phyloP scores from a whole-genome alignment of 768 basidiomycete genomes.

The Clitopilus passeckerianus region DNA sequence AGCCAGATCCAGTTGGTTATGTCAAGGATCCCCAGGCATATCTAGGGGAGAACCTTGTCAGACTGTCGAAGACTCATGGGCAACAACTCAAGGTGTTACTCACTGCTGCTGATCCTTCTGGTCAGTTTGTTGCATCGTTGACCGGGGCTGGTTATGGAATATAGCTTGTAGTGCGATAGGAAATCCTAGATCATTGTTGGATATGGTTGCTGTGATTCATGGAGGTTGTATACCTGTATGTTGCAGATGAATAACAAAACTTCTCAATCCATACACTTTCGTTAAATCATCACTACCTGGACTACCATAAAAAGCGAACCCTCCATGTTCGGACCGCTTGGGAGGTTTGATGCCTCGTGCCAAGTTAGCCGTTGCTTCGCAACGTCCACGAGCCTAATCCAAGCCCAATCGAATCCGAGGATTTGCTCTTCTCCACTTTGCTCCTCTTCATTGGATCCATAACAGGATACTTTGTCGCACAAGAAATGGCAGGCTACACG shows the following conservation, averaged over 20 bases:
- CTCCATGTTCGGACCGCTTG: background rate
- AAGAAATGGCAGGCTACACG: background rate
- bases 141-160: constrained; percentile 19
- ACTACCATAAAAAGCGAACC: background rate
- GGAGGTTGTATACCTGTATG: background rate
- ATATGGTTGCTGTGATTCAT: background rate
- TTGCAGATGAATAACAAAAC: too few relatives aligned
- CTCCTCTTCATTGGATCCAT: background rate
- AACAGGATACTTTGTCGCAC: background rate
- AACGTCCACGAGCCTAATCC: background rate
- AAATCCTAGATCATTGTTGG: background rate
- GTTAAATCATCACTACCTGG: too few relatives aligned
- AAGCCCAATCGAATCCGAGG: background rate
- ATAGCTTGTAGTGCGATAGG: constrained; percentile 4
- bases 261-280: too few relatives aligned
- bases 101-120: constrained; percentile 23
- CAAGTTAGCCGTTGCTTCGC: background rate
- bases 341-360: background rate
- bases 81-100: constrained; percentile 31
- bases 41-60: constrained; percentile 40
- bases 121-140: constrained; percentile 21
- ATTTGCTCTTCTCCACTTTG: background rate
- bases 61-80: constrained; percentile 30
- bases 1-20: constrained; percentile 58
- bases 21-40: constrained; percentile 52